Conservation (phyloP, 2,329 filamentous ascomycete genomes). For the Aurifilum marmelostoma region DNA sequence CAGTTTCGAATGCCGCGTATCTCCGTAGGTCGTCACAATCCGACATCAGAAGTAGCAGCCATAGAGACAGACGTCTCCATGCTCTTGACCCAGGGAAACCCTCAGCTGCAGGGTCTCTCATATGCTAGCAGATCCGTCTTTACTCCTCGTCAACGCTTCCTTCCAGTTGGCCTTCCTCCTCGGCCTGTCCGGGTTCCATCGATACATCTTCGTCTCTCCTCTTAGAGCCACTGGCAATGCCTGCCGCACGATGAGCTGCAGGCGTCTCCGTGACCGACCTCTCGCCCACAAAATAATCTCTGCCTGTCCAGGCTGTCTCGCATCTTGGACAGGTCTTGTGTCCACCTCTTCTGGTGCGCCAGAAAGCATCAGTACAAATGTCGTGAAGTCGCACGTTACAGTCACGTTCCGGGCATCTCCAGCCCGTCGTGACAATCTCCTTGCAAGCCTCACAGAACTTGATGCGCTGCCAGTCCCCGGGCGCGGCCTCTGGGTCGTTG, state of each 20-base stretch:
- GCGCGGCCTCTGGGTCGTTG: slow-evolving; percentile 71
- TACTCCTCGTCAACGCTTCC: slow-evolving; percentile 22
- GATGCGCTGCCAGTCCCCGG: slow-evolving; percentile 70
- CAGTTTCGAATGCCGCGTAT: background rate
- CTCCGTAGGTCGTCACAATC: background rate
- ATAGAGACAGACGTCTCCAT: no score
- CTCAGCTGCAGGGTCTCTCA: background rate
- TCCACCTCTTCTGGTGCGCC: slow-evolving; percentile 58
- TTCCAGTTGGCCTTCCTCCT: slow-evolving; percentile 35
- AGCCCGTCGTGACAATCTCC: slow-evolving; percentile 84
- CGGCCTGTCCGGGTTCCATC: slow-evolving; percentile 38
- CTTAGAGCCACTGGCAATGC: slow-evolving; percentile 38
- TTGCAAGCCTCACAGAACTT: slow-evolving; percentile 88
- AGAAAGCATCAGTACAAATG: slow-evolving; percentile 74
- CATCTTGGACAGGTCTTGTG: slow-evolving; percentile 68
- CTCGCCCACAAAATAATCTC: slow-evolving; percentile 59
- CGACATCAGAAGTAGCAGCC: background rate
- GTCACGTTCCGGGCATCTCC: slow-evolving; percentile 70
- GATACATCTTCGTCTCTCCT: slow-evolving; percentile 42
- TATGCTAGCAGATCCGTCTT: background rate
- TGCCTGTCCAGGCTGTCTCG: slow-evolving; percentile 51
- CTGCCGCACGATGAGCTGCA: slow-evolving; percentile 50
- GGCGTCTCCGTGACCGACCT: slow-evolving; percentile 58
- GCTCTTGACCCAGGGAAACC: background rate
- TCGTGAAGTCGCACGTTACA: slow-evolving; percentile 77